These are phyloP conservation scores for Kluyveromyces lactis DNA, from an alignment of 805 yeast genomes.

Conservation along the genomic window DNA sequence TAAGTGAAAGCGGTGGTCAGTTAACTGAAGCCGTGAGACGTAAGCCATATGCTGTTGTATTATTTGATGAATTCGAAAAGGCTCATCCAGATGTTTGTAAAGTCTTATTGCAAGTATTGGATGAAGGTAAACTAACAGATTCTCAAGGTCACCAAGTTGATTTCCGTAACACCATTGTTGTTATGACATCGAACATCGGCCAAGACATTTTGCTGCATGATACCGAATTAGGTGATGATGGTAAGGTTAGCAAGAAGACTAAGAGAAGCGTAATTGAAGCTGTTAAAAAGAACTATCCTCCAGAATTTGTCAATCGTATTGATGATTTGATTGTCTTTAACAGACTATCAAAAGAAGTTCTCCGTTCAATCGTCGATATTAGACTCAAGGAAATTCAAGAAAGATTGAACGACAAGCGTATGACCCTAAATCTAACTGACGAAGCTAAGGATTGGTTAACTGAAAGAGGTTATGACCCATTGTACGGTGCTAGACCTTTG, in stretches of 20 bases:
- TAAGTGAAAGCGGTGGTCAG: slow-evolving; percentile 90
- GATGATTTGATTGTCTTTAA: slow-evolving; percentile 94
- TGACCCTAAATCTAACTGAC: slow-evolving; percentile 45
- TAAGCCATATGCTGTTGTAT: slow-evolving; percentile 86
- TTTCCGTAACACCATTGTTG: slow-evolving; percentile 88
- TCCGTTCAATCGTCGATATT: slow-evolving; percentile 76
- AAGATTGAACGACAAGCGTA: slow-evolving; percentile 71
- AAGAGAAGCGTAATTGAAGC: slow-evolving; percentile 55
- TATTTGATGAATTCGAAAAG: slow-evolving; percentile 94
- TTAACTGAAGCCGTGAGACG: slow-evolving; percentile 93
- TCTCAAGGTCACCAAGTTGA: slow-evolving; percentile 92
- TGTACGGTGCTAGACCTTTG: slow-evolving; percentile 94
- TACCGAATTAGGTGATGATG: slow-evolving; percentile 43
- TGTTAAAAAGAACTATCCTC: slow-evolving; percentile 73
- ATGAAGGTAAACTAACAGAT: slow-evolving; percentile 91
- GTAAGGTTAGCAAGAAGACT: slow-evolving; percentile 45
- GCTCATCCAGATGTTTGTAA: slow-evolving; percentile 96
- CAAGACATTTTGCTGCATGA: slow-evolving; percentile 79
- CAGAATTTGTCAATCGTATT: slow-evolving; percentile 89
- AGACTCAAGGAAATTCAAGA: slow-evolving; percentile 75
- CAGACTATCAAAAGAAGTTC: slow-evolving; percentile 68
- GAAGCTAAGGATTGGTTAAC: slow-evolving; percentile 74
- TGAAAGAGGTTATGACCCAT: slow-evolving; percentile 79
- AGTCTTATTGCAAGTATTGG: slow-evolving; percentile 81
- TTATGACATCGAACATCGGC: slow-evolving; percentile 95